Percentiles rank a stretch among this genome's conserved stretches.
Conservation (phyloP, 1,139 yeast species). For the Groenewaldozyma sp. region DNA sequence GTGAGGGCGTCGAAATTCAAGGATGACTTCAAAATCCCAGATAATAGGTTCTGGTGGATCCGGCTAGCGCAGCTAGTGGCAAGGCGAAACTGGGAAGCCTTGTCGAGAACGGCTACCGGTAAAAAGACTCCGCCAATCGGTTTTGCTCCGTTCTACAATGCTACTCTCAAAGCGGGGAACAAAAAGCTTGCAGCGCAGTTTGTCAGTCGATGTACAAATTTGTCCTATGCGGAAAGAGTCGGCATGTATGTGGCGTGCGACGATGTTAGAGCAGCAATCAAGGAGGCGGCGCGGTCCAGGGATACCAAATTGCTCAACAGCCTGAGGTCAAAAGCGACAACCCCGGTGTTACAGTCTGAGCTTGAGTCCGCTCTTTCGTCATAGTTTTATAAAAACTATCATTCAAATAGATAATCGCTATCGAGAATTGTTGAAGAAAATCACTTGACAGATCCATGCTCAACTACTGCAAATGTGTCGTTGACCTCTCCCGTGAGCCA, state of each 20-base stretch:
- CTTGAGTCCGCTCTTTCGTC: conserved; percentile 17
- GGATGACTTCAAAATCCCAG: conserved; percentile 54
- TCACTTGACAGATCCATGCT: conserved; percentile 33
- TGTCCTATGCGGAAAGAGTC: conserved; percentile 35
- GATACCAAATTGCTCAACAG: conserved; percentile 39
- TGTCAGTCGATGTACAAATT: conserved; percentile 30
- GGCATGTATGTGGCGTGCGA: conserved; percentile 45
- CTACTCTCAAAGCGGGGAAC: conserved; percentile 43
- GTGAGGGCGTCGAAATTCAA: conserved; percentile 48
- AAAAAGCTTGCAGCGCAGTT: conserved; percentile 36
- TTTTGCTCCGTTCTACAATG: conserved; percentile 52
- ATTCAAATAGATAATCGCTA: too few relatives aligned
- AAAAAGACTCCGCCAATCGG: conserved; percentile 62
- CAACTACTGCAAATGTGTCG: conserved; percentile 28
- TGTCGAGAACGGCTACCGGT: conserved; percentile 40
- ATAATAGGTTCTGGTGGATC: conserved; percentile 55
- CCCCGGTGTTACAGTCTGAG: conserved; percentile 25
- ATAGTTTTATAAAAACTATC: conserved; percentile 1
- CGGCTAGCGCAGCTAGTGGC: conserved; percentile 47
- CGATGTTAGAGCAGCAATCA: conserved; percentile 48
- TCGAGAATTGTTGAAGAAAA: conserved; percentile 4
- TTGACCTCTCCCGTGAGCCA: conserved; percentile 82
- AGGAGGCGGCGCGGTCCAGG: conserved; percentile 49
- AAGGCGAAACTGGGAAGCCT: conserved; percentile 51
- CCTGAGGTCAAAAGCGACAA: conserved; percentile 28